These are phyloP conservation scores for Saprolegnia parasitica DNA, from an alignment of 352 stramenopile genomes.

Conservation along the genomic window DNA sequence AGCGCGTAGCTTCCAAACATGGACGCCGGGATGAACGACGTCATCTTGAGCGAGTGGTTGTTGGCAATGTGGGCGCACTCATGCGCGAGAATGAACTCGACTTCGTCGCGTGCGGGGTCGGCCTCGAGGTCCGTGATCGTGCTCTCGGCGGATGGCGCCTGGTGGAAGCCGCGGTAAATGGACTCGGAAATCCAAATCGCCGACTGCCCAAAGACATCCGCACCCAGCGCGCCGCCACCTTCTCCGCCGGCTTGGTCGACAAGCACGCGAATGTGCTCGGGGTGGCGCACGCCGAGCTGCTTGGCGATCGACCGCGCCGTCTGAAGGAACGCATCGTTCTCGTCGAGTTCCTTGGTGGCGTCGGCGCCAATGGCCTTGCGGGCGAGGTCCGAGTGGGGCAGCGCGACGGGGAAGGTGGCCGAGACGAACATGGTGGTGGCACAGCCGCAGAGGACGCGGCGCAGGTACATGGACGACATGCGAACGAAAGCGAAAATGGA, in stretches of 20 bases:
- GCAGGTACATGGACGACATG: constrained; percentile 28
- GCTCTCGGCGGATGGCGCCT: constrained; percentile 32
- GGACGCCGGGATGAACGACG: constrained; percentile 51
- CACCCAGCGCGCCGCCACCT: constrained; percentile 53
- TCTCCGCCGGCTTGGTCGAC: constrained; percentile 48
- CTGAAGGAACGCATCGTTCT: constrained; percentile 52
- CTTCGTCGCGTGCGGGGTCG: constrained; percentile 63
- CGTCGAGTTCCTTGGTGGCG: constrained; percentile 51
- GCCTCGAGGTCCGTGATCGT: constrained; percentile 43
- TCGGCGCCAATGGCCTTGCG: constrained; percentile 52
- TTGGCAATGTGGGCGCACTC: constrained; percentile 78
- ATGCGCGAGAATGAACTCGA: constrained; percentile 79
- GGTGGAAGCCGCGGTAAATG: constrained; percentile 78
- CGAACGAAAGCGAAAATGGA: neutral
- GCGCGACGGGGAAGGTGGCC: constrained; percentile 47
- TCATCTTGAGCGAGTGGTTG: constrained; percentile 70
- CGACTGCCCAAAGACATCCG: constrained; percentile 50
- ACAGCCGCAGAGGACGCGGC: constrained; percentile 37
- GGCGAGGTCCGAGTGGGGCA: constrained; percentile 57
- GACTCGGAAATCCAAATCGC: constrained; percentile 71
- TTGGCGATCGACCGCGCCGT: constrained; percentile 60
- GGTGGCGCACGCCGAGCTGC: constrained; percentile 58
- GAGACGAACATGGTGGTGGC: constrained; percentile 42
- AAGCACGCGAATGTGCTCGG: constrained; percentile 59
- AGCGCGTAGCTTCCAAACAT: constrained; percentile 48